phyloP scores from a whole-genome alignment of 257 asterid species.

The Fraxinus quadrangulata region DNA sequence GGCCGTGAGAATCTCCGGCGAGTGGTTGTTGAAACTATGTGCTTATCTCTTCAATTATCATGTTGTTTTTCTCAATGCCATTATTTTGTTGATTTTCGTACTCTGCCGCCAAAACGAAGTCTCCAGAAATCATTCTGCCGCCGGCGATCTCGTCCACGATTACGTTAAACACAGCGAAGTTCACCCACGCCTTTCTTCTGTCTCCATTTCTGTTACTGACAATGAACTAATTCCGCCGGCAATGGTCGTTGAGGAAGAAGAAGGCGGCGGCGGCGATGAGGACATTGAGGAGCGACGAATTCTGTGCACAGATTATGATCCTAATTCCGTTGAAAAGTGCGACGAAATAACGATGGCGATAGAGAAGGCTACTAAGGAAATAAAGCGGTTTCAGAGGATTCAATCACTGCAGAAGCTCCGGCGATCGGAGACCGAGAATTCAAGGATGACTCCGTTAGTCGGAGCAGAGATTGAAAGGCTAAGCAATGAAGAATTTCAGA shows the following conservation, averaged over 20 bases:
- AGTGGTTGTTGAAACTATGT: slow-evolving; percentile 20
- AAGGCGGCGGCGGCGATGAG: slow-evolving; percentile 19
- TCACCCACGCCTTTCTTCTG: slow-evolving; percentile 12
- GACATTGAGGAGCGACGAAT: slow-evolving; percentile 39
- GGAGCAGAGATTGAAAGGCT: slow-evolving; percentile 53
- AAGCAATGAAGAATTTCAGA: slow-evolving; percentile 73
- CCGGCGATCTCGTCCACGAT: slow-evolving; percentile 39
- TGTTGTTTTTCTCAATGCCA: slow-evolving; percentile 71
- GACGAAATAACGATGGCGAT: slow-evolving; percentile 53
- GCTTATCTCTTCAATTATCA: slow-evolving; percentile 55
- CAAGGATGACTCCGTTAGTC: slow-evolving; percentile 3
- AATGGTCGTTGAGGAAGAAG: not conserved
- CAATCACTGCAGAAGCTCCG: slow-evolving; percentile 48
- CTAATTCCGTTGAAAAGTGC: slow-evolving; percentile 19
- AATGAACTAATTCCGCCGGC: not conserved
- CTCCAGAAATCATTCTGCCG: slow-evolving; percentile 18
- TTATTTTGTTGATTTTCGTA: slow-evolving; percentile 47
- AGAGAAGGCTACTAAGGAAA: slow-evolving; percentile 53
- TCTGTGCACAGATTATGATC: slow-evolving; percentile 28
- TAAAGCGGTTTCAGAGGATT: slow-evolving; percentile 63
- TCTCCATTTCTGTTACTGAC: slow-evolving; percentile 7
- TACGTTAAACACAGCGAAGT: slow-evolving; percentile 47
- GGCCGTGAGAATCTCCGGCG: slow-evolving; percentile 28
- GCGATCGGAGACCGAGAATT: slow-evolving; percentile 57
- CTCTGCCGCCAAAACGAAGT: slow-evolving; percentile 48